Evolutionary conservation across 176 grass and related monocot species (phyloP).

Genomic region (Carex myosuroides): DNA sequence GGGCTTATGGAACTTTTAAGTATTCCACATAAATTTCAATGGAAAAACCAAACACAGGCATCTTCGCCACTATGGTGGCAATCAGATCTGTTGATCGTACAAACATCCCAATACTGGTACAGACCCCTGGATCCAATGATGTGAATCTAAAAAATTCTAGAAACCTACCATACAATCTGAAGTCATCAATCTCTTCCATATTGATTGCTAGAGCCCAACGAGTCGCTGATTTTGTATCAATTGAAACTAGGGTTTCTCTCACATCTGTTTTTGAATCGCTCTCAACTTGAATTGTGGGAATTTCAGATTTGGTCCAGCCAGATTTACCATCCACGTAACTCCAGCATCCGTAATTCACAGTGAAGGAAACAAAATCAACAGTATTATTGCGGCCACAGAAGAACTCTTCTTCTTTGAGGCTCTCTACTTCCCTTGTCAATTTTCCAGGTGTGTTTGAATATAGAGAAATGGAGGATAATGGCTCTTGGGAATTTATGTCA

Average conservation of each 20-base stretch:
- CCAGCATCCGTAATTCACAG: constrained; percentile 75
- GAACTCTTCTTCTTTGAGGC: constrained; percentile 67
- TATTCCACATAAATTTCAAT: neutral
- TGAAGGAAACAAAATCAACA: constrained; percentile 77
- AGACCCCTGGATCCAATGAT: neutral
- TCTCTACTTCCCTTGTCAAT: constrained; percentile 55
- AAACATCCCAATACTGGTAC: neutral
- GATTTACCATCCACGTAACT: constrained; percentile 50
- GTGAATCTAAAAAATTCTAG: neutral
- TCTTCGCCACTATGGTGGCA: neutral
- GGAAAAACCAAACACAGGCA: neutral
- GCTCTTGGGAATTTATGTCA: constrained; percentile 39
- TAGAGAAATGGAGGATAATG: constrained; percentile 76
- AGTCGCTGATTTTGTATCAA: constrained; percentile 68
- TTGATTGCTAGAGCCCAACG: constrained; percentile 84
- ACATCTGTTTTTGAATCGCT: constrained; percentile 40
- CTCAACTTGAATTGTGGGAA: constrained; percentile 63
- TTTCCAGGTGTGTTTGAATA: constrained; percentile 82
- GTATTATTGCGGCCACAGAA: constrained; percentile 58
- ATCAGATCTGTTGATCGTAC: neutral
- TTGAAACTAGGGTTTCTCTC: constrained; percentile 50
- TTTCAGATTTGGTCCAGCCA: constrained; percentile 72
- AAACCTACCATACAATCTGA: constrained; percentile 52
- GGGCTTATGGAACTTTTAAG: neutral
- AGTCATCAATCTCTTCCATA: constrained; percentile 65